phyloP scores from a whole-genome alignment of 345 rosid genomes.

The Salix koriyanagi region DNA sequence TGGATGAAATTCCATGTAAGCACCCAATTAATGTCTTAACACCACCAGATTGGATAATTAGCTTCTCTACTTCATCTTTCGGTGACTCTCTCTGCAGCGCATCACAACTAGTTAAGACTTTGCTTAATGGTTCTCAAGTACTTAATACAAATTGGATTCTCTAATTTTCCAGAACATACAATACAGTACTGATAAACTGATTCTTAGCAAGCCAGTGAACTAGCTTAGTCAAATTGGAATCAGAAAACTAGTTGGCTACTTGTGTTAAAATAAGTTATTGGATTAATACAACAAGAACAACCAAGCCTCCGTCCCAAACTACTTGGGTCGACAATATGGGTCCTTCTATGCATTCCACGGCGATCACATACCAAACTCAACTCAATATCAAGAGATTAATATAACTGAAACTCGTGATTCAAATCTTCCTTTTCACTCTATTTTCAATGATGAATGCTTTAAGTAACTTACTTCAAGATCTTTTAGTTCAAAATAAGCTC shows the following conservation, averaged over 20 bases:
- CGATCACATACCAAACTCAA: no score
- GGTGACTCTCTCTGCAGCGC: constrained; percentile 43
- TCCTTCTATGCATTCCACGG: no score
- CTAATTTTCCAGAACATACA: neutral
- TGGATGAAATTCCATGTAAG: constrained; percentile 55
- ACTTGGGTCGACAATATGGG: neutral
- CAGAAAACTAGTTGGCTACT: neutral
- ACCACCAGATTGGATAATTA: constrained; percentile 61
- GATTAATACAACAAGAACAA: neutral
- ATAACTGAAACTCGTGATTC: no score
- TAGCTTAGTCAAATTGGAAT: neutral
- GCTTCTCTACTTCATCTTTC: constrained; percentile 60
- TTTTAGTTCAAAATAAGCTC: constrained; percentile 73
- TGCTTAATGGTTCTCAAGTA: neutral
- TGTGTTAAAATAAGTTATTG: neutral
- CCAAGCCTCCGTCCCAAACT: neutral
- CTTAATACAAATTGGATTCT: neutral
- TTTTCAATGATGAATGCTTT: neutral
- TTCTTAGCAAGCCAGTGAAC: neutral
- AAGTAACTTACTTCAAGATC: constrained; percentile 58
- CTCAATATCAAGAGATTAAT: no score
- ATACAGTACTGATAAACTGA: neutral
- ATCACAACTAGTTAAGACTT: neutral
- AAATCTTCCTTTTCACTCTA: no score
- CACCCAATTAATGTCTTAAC: constrained; percentile 60